Conservation (phyloP, 1,139 yeast genomes). For the Arxiozyma heterogenica region DNA sequence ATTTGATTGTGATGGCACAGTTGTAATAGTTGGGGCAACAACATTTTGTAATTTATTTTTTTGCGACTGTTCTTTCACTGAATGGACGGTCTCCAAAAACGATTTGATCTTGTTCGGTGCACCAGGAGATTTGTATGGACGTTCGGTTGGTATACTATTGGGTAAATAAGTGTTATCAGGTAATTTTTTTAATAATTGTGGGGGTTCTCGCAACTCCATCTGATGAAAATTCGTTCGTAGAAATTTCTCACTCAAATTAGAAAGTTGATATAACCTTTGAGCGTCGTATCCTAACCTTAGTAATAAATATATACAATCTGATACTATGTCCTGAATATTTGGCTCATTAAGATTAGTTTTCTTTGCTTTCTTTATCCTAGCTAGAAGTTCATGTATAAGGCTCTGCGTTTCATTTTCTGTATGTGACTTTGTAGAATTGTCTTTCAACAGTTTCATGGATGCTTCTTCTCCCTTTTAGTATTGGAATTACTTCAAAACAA, state of each 20-base stretch:
- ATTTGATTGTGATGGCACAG: background rate
- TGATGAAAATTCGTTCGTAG: background rate
- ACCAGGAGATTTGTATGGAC: background rate
- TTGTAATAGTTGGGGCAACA: background rate
- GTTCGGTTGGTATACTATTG: background rate
- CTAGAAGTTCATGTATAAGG: background rate
- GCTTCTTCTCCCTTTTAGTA: background rate
- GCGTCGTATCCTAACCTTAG: conserved; percentile 2
- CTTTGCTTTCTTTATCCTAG: background rate
- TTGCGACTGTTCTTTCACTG: conserved; percentile 1
- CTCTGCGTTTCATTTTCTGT: background rate
- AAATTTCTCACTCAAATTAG: conserved; percentile 1
- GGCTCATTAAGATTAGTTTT: background rate
- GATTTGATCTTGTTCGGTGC: conserved; percentile 1
- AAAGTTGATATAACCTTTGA: background rate
- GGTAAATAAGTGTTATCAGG: background rate
- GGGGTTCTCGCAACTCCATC: background rate
- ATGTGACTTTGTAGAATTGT: background rate
- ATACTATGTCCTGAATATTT: background rate
- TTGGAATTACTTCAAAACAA: background rate
- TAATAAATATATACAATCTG: conserved; percentile 2
- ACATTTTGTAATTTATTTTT: background rate
- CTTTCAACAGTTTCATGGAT: background rate
- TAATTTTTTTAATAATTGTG: background rate
- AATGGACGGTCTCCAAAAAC: conserved; percentile 3